These are phyloP conservation scores for Geosmithia putterillii DNA, from an alignment of 2,329 filamentous ascomycete genomes.

Conservation along the genomic window DNA sequence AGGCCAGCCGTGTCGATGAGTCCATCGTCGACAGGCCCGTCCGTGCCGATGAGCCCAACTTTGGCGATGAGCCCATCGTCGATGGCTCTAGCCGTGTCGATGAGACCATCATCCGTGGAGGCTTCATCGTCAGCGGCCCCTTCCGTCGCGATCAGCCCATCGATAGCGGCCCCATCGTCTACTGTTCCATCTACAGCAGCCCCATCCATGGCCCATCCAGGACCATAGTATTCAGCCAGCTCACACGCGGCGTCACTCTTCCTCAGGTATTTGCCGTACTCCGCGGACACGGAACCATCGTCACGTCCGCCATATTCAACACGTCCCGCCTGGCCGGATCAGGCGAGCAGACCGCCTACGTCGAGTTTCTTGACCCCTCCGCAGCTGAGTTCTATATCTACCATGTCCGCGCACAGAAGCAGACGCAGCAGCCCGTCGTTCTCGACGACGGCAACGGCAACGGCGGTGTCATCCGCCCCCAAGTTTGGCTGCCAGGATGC, in stretches of 20 bases:
- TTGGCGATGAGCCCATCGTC: no score
- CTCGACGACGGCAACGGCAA: neutral
- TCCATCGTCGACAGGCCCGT: no score
- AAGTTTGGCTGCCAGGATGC: neutral
- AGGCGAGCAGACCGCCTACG: conserved; percentile 2
- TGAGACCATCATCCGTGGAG: no score
- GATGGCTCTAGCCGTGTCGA: no score
- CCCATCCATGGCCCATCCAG: no score
- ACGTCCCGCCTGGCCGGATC: neutral
- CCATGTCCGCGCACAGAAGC: neutral
- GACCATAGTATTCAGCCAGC: conserved; percentile 9
- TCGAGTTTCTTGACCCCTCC: conserved; percentile 9
- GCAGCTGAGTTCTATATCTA: neutral
- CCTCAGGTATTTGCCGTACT: conserved; percentile 10
- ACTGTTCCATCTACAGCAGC: no score
- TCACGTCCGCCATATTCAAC: conserved; percentile 3
- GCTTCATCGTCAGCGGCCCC: no score
- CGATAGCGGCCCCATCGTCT: no score
- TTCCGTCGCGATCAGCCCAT: no score
- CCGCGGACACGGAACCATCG: conserved; percentile 5
- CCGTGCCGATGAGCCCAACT: no score
- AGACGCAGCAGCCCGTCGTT: neutral
- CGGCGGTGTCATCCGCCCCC: neutral
- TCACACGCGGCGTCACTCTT: conserved; percentile 5
- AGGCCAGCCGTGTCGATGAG: no score